phyloP scores from a whole-genome alignment of 2,329 filamentous ascomycete genomes.

The Colletotrichum phormii region DNA sequence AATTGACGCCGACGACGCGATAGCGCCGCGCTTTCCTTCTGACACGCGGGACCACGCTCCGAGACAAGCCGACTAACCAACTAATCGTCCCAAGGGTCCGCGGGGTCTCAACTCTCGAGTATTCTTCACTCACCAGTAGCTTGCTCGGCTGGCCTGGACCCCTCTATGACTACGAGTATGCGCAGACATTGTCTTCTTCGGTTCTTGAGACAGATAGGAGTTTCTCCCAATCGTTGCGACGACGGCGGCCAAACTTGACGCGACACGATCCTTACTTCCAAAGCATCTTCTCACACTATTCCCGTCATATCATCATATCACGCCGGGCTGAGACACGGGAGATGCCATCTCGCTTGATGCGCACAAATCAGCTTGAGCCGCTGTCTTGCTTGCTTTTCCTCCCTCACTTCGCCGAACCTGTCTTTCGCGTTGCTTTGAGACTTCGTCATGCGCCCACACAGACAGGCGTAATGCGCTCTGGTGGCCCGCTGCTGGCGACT shows the following conservation, averaged over 20 bases:
- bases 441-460: constrained; percentile 24
- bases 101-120: neutral
- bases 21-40: constrained; percentile 19
- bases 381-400: constrained; percentile 19
- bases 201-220: neutral
- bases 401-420: constrained; percentile 7
- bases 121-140: neutral
- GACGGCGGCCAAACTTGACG: neutral
- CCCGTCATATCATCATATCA: neutral
- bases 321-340: constrained; percentile 18
- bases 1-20: constrained; percentile 24
- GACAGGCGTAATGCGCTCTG: constrained; percentile 11
- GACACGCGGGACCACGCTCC: constrained; percentile 18
- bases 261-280: constrained; percentile 2
- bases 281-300: neutral
- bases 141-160: neutral
- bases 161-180: neutral
- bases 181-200: neutral
- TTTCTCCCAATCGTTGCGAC: neutral
- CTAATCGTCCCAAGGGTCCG: neutral
- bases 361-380: neutral
- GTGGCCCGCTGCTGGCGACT: neutral
- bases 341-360: constrained; percentile 22
- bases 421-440: constrained; percentile 12
- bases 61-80: constrained; percentile 17